A percentile compares a stretch with the other conserved stretches of the same genome.
phyloP scores from a whole-genome alignment of 441 rosid genomes.

The Eruca vesicaria region DNA sequence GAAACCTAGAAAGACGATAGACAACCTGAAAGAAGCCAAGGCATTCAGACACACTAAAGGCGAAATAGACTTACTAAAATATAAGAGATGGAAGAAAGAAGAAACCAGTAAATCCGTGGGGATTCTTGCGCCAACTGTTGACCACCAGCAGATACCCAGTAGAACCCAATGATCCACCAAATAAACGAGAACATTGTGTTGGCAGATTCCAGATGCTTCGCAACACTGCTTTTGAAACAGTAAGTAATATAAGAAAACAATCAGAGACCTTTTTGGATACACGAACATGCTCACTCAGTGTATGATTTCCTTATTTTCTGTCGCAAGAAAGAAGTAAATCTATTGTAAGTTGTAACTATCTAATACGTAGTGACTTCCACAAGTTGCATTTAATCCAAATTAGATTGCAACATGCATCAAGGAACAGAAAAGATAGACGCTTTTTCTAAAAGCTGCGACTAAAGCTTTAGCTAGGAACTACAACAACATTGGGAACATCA shows the following conservation, averaged over 20 bases:
- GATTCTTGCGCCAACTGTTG: slow-evolving; percentile 65
- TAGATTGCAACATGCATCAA: slow-evolving; percentile 5
- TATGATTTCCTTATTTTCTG: not conserved
- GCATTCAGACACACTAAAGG: slow-evolving; percentile 7
- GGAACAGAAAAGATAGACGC: not conserved
- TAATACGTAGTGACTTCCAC: not conserved
- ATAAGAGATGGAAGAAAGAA: slow-evolving; percentile 13
- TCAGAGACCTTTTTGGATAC: not conserved
- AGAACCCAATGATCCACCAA: slow-evolving; percentile 99
- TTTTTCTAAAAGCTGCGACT: not conserved
- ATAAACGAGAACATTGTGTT: slow-evolving; percentile 93
- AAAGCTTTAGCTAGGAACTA: slow-evolving; percentile 6
- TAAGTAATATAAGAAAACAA: slow-evolving; percentile 9
- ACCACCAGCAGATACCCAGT: slow-evolving; percentile 94
- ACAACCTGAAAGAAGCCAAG: slow-evolving; percentile 66
- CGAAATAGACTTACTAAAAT: not conserved
- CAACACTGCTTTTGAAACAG: slow-evolving; percentile 42
- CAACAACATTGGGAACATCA: no score
- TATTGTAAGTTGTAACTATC: not conserved
- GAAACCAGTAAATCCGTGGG: slow-evolving; percentile 90
- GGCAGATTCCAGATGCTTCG: slow-evolving; percentile 90
- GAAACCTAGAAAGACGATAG: slow-evolving; percentile 90
- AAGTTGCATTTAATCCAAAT: not conserved
- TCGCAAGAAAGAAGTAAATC: not conserved
- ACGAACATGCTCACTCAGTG: not conserved